A percentile compares a stretch with the other conserved stretches of the same genome.
These are phyloP conservation scores for Hymenoscyphus scutula DNA, from an alignment of 2,329 filamentous ascomycete species.

Conservation along the genomic window DNA sequence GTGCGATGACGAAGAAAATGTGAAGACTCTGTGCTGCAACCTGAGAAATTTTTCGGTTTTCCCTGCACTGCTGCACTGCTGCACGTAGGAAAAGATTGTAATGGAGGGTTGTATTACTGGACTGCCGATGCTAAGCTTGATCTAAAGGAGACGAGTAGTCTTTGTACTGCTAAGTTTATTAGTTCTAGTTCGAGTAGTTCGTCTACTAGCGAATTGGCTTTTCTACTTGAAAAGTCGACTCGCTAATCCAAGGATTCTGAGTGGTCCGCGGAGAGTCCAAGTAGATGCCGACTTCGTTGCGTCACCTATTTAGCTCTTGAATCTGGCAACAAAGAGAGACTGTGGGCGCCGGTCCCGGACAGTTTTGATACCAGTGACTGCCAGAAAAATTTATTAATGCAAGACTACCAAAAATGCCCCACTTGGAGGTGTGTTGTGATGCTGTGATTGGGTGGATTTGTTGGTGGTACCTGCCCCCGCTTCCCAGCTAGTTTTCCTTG, in stretches of 20 bases:
- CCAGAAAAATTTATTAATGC: not conserved
- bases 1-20: not conserved
- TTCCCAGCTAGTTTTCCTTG: not conserved
- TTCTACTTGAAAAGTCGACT: not conserved
- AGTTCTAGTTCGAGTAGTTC: not conserved
- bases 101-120: not conserved
- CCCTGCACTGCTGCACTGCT: not conserved
- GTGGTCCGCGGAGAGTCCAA: not conserved
- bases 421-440: not conserved
- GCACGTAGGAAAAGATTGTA: not conserved
- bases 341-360: not conserved
- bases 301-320: not conserved
- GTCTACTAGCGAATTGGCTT: not conserved
- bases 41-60: slow-evolving; percentile 2
- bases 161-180: too few species aligned
- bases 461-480: not conserved
- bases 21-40: not conserved
- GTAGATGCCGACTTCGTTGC: not conserved
- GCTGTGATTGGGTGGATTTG: not conserved
- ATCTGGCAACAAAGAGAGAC: not conserved
- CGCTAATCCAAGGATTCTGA: not conserved
- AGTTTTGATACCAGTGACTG: not conserved
- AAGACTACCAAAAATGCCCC: not conserved
- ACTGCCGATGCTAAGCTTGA: too few species aligned
- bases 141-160: too few species aligned